A percentile compares a stretch with the other conserved stretches of the same genome.
These are phyloP conservation scores for Dillenia suffruticosa DNA, from an alignment of 164 flowering plant genomes.

Conservation along the genomic window DNA sequence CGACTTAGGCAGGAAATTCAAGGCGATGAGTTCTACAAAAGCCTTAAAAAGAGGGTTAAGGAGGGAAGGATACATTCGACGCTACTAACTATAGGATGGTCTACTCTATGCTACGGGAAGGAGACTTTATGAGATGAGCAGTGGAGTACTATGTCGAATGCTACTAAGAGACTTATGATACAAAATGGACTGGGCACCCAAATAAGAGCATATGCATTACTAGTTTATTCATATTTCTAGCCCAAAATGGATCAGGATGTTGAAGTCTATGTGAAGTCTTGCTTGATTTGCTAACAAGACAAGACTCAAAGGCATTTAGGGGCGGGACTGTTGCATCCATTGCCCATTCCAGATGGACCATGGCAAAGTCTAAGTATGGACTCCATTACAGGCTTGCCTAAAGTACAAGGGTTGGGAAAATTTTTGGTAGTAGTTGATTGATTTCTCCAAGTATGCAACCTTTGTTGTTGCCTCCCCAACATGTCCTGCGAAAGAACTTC, in stretches of 20 bases:
- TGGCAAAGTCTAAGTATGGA: slow-evolving; percentile 6
- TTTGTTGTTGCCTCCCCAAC: not conserved
- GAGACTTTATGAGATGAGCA: not conserved
- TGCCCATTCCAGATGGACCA: slow-evolving; percentile 8
- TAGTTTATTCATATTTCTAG: slow-evolving; percentile 1
- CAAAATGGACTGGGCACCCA: slow-evolving; percentile 19
- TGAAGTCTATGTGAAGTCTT: slow-evolving; percentile 10
- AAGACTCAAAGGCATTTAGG: slow-evolving; percentile 2
- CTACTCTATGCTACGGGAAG: slow-evolving; percentile 6
- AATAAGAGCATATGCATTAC: slow-evolving; percentile 15
- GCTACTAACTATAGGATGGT: slow-evolving; percentile 14
- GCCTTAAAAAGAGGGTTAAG: not conserved
- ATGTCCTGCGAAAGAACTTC: not conserved
- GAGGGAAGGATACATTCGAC: not conserved
- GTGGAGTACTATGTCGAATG: slow-evolving; percentile 1
- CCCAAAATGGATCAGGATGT: slow-evolving; percentile 14
- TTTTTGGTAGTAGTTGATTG: slow-evolving; percentile 6
- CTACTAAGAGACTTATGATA: slow-evolving; percentile 14
- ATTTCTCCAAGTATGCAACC: slow-evolving; percentile 11
- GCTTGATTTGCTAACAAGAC: slow-evolving; percentile 15
- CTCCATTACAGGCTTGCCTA: slow-evolving; percentile 7
- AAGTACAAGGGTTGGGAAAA: not conserved
- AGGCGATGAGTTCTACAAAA: not conserved
- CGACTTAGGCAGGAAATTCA: not conserved
- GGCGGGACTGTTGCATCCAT: slow-evolving; percentile 11